These are phyloP conservation scores for Taiwanofungus camphoratus DNA, from an alignment of 1,284 basidiomycete genomes.

Conservation along the genomic window DNA sequence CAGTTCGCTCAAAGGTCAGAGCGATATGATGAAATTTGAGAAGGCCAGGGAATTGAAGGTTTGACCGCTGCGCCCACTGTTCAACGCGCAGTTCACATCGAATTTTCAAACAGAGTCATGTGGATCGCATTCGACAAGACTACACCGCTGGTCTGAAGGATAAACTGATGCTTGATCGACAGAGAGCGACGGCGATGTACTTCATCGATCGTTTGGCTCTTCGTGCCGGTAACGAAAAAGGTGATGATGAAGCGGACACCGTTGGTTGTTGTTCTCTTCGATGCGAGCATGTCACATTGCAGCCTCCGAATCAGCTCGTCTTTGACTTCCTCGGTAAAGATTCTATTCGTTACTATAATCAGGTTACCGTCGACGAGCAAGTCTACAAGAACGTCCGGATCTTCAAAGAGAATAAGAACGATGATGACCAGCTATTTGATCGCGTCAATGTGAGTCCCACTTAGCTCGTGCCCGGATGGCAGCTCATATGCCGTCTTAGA, in stretches of 20 bases:
- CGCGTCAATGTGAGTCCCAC: constrained; percentile 69
- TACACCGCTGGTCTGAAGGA: constrained; percentile 81
- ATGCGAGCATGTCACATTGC: constrained; percentile 90
- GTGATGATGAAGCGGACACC: constrained; percentile 96
- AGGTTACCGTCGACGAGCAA: constrained; percentile 80
- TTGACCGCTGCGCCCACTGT: constrained; percentile 13
- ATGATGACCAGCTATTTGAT: constrained; percentile 90
- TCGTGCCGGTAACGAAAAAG: constrained; percentile 97
- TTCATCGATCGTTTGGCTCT: constrained; percentile 94
- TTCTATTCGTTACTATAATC: constrained; percentile 93
- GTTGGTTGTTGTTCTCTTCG: constrained; percentile 96
- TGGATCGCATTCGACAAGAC: constrained; percentile 84
- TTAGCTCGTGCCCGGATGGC: no score
- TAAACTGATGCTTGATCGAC: constrained; percentile 89
- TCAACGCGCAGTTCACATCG: background rate
- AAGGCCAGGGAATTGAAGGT: constrained; percentile 94
- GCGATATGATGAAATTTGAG: constrained; percentile 94
- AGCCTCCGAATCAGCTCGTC: constrained; percentile 78
- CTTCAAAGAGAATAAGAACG: constrained; percentile 82
- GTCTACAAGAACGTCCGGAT: constrained; percentile 40
- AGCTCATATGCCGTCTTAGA: constrained; percentile 62
- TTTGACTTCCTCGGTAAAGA: constrained; percentile 99
- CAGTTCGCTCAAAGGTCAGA: constrained; percentile 93
- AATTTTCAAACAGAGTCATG: constrained; percentile 58
- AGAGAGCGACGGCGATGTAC: constrained; percentile 95